Evolutionary conservation across 2,329 filamentous ascomycete genomes (phyloP).

Genomic region (Paracoccidioides brasiliensis): DNA sequence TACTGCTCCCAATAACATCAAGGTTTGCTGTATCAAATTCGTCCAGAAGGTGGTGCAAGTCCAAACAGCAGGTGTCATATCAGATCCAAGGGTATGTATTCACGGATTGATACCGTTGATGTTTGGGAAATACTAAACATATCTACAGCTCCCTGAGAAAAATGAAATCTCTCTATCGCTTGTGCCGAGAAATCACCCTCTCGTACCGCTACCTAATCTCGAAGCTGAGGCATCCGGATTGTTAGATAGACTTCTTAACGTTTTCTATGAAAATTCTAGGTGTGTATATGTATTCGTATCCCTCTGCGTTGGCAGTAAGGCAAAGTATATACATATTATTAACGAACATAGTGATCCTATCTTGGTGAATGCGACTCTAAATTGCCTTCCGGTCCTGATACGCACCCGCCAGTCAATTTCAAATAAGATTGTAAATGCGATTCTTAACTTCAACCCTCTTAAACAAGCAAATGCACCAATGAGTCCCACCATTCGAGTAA

Average conservation of each 20-base stretch:
- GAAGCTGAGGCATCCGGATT: constrained; percentile 89
- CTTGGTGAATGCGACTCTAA: constrained; percentile 80
- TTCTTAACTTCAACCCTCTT: constrained; percentile 85
- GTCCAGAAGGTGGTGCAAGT: constrained; percentile 84
- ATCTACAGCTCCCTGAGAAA: constrained; percentile 53
- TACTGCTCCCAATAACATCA: constrained; percentile 57
- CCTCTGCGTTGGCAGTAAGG: background rate
- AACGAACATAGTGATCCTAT: constrained; percentile 57
- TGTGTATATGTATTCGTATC: constrained; percentile 34
- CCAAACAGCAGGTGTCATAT: constrained; percentile 70
- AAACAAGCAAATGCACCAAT: constrained; percentile 64
- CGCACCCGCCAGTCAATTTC: constrained; percentile 68
- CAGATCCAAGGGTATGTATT: constrained; percentile 63
- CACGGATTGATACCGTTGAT: background rate
- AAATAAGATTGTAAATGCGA: constrained; percentile 70
- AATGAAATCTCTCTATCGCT: constrained; percentile 78
- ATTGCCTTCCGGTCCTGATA: constrained; percentile 70
- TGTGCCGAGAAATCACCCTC: constrained; percentile 67
- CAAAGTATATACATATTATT: background rate
- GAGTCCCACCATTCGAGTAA: constrained; percentile 65
- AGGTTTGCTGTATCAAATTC: constrained; percentile 95
- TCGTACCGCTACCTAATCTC: constrained; percentile 65
- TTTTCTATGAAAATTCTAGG: constrained; percentile 78
- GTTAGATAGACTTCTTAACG: constrained; percentile 71
- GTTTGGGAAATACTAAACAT: constrained; percentile 4